Evolutionary conservation across 331 rosid genomes (phyloP).

Genomic region (Arachis monticola): DNA sequence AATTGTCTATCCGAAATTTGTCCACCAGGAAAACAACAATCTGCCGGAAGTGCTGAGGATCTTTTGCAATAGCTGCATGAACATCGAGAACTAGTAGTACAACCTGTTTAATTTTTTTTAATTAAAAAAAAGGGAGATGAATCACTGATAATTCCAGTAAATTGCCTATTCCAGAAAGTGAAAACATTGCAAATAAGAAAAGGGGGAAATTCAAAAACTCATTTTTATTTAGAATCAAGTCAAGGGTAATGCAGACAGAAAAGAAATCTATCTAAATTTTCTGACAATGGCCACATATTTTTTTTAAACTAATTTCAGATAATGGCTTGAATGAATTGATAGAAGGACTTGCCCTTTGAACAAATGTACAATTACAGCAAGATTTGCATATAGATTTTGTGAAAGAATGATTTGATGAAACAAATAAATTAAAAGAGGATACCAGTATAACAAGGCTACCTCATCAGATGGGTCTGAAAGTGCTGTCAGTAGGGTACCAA

Average conservation of each 20-base stretch:
- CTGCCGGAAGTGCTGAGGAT: constrained; percentile 76
- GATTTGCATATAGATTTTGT: constrained; percentile 15
- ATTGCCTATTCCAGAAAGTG: constrained; percentile 2
- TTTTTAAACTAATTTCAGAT: neutral
- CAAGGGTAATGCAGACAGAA: constrained; percentile 30
- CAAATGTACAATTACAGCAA: constrained; percentile 20
- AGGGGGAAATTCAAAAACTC: neutral
- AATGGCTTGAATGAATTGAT: constrained; percentile 18
- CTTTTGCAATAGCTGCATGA: constrained; percentile 95
- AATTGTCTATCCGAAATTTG: constrained; percentile 76
- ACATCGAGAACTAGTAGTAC: constrained; percentile 96
- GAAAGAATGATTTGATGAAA: constrained; percentile 34
- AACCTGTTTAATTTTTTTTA: constrained; percentile 55
- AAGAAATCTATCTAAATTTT: constrained; percentile 1
- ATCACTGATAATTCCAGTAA: constrained; percentile 24
- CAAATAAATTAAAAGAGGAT: constrained; percentile 4
- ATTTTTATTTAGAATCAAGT: constrained; percentile 10
- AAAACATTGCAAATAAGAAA: constrained; percentile 7
- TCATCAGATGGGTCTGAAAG: constrained; percentile 94
- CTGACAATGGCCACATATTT: neutral
- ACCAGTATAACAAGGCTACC: constrained; percentile 56
- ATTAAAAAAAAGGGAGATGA: constrained; percentile 29
- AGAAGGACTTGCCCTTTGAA: neutral
- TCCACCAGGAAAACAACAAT: constrained; percentile 85
- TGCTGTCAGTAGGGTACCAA: constrained; percentile 79